These are phyloP conservation scores for Coemansia sp. DNA, from an alignment of 192 early-diverging fungal genomes.

Conservation along the genomic window DNA sequence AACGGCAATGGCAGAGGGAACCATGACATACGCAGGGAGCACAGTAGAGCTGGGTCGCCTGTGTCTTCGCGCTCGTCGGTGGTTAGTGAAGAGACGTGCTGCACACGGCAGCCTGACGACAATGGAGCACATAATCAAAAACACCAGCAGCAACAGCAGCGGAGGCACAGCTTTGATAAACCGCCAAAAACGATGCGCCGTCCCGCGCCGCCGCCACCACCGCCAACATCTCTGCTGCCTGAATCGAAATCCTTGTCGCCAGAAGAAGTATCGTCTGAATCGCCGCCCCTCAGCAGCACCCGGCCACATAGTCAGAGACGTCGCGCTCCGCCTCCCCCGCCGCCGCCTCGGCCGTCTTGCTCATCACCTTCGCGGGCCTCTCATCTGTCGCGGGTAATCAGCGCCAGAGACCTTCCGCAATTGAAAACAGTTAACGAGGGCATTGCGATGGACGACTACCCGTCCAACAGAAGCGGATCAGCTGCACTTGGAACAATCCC, in stretches of 20 bases:
- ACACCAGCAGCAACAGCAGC: background rate
- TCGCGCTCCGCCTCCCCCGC: slow-evolving; percentile 38
- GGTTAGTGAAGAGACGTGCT: slow-evolving; percentile 50
- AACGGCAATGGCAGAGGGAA: slow-evolving; percentile 5
- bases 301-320: slow-evolving; percentile 18
- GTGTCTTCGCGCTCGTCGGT: slow-evolving; percentile 39
- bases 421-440: slow-evolving; percentile 7
- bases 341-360: slow-evolving; percentile 4
- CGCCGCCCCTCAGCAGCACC: background rate
- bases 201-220: slow-evolving; percentile 20
- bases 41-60: slow-evolving; percentile 30
- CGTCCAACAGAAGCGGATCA: slow-evolving; percentile 3
- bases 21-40: background rate
- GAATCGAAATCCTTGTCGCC: background rate
- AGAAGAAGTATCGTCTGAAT: background rate
- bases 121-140: background rate
- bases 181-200: slow-evolving; percentile 14
- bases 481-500: background rate
- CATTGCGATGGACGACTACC: background rate
- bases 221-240: background rate
- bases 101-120: slow-evolving; percentile 12
- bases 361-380: background rate
- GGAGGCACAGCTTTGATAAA: background rate
- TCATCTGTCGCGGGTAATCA: background rate
- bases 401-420: slow-evolving; percentile 1